Conservation (phyloP, 768 basidiomycete species). For the Termitomyces sp. region DNA sequence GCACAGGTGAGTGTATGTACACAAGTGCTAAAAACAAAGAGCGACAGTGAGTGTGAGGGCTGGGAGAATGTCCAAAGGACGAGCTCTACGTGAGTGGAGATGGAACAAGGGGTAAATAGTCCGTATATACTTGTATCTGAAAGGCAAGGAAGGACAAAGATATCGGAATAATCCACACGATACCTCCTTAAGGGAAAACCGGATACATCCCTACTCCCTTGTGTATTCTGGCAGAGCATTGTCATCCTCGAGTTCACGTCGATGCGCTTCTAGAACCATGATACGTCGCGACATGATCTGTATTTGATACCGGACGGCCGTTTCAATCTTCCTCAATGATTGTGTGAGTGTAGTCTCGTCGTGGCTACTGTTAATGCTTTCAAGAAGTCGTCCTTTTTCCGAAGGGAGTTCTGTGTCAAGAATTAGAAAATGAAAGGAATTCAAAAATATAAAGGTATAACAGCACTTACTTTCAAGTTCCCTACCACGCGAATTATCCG, state of each 20-base stretch:
- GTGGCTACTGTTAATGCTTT: neutral
- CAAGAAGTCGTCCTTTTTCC: neutral
- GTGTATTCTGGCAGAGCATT: neutral
- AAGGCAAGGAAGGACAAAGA: too few species aligned
- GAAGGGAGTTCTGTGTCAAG: neutral
- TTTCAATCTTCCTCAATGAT: neutral
- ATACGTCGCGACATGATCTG: neutral
- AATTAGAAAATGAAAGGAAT: neutral
- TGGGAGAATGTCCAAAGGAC: too few species aligned
- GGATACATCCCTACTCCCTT: neutral
- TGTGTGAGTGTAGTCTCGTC: neutral
- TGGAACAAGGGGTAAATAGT: too few species aligned
- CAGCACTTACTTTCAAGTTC: neutral
- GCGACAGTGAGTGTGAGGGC: too few species aligned
- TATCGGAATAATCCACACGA: too few species aligned
- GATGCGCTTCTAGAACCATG: neutral
- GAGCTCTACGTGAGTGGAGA: too few species aligned
- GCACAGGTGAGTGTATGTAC: too few species aligned
- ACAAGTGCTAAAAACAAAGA: too few species aligned
- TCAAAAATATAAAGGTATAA: neutral
- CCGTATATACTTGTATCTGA: too few species aligned
- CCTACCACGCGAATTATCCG: neutral
- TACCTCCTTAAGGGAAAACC: too few species aligned
- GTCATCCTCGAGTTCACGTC: neutral
- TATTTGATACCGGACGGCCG: neutral